Conservation (phyloP, 805 yeast genomes). For the Candida khao-thaluensis region DNA sequence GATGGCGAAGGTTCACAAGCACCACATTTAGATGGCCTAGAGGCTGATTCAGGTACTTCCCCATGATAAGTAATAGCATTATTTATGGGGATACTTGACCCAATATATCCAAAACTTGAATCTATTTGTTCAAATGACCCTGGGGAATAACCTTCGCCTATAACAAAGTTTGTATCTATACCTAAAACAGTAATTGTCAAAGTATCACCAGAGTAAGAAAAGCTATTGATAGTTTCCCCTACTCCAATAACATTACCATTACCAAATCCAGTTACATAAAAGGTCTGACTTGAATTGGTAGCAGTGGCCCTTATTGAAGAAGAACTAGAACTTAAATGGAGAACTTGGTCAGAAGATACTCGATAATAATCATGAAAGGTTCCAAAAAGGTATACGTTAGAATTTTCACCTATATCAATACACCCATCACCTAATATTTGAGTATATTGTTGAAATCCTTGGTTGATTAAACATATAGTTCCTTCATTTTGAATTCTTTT, state of each 20-base stretch:
- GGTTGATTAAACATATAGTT: slow-evolving; percentile 25
- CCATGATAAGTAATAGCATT: slow-evolving; percentile 13
- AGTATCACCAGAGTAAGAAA: slow-evolving; percentile 10
- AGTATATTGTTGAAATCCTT: slow-evolving; percentile 22
- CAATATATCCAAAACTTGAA: too few species aligned
- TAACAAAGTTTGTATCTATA: too few species aligned
- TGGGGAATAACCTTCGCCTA: too few species aligned
- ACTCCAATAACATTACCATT: slow-evolving; percentile 17
- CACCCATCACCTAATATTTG: slow-evolving; percentile 28
- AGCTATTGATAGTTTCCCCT: background rate
- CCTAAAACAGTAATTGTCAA: too few species aligned
- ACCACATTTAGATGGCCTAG: slow-evolving; percentile 16
- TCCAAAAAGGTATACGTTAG: slow-evolving; percentile 12
- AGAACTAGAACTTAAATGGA: slow-evolving; percentile 15
- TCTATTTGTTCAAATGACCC: too few species aligned
- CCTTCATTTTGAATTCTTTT: slow-evolving; percentile 20
- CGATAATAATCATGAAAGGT: background rate
- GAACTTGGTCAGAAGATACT: slow-evolving; percentile 13
- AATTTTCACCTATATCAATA: slow-evolving; percentile 17
- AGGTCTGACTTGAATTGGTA: slow-evolving; percentile 8
- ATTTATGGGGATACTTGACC: too few species aligned
- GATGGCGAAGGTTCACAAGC: slow-evolving; percentile 15
- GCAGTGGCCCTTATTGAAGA: slow-evolving; percentile 14
- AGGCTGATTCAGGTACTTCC: slow-evolving; percentile 15
- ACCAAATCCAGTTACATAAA: slow-evolving; percentile 21